These are phyloP conservation scores for Leccinum angustisporum DNA, from an alignment of 1,284 basidiomycete species.

Conservation along the genomic window DNA sequence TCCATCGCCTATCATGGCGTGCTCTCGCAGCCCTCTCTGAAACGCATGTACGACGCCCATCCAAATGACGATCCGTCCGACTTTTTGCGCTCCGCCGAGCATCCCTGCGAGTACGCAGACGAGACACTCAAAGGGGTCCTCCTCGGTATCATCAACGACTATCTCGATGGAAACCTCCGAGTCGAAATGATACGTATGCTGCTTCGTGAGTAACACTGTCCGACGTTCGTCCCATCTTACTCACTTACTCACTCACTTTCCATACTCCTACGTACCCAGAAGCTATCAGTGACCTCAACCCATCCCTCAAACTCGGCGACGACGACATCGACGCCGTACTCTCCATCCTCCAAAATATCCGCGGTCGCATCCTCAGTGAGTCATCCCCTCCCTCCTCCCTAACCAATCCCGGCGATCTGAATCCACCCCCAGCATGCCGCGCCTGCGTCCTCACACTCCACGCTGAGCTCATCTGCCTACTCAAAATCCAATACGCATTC, in stretches of 20 bases:
- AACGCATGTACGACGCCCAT: constrained; percentile 67
- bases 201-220: constrained; percentile 52
- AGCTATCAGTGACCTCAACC: constrained; percentile 72
- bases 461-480: constrained; percentile 67
- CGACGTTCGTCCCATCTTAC: not conserved
- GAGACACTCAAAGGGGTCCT: constrained; percentile 77
- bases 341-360: constrained; percentile 58
- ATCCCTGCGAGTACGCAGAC: constrained; percentile 57
- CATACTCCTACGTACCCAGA: constrained; percentile 30
- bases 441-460: constrained; percentile 76
- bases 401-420: not conserved
- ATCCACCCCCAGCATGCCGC: constrained; percentile 53
- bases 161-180: constrained; percentile 74
- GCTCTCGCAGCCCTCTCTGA: constrained; percentile 69
- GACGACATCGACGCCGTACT: constrained; percentile 69
- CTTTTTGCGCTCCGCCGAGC: constrained; percentile 47
- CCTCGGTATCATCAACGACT: constrained; percentile 75
- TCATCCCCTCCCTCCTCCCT: constrained; percentile 4
- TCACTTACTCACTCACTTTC: not conserved
- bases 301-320: constrained; percentile 66
- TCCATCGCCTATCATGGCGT: constrained; percentile 68
- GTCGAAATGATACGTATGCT: constrained; percentile 70
- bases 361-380: constrained; percentile 68
- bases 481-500: constrained; percentile 78
- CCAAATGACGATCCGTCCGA: constrained; percentile 48